Conservation (phyloP, 208 protist genomes). For the Crithidia fasciculata region DNA sequence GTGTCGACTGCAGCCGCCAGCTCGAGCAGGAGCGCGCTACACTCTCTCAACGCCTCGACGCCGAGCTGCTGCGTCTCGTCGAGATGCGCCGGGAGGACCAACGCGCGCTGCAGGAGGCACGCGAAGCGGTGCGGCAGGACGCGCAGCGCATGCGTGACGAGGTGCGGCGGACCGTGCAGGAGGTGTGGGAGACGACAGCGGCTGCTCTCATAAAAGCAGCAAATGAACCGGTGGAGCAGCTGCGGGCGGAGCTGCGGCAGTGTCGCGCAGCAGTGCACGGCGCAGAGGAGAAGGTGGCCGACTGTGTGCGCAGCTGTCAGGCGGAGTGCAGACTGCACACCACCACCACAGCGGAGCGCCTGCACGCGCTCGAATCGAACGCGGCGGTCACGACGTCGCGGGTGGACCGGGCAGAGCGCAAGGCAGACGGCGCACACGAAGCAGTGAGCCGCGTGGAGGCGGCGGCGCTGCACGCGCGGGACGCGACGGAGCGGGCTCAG, state of each 20-base stretch:
- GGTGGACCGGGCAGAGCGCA: constrained; percentile 75
- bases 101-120: constrained; percentile 46
- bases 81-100: constrained; percentile 77
- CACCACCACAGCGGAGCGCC: constrained; percentile 51
- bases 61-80: constrained; percentile 66
- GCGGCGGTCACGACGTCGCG: constrained; percentile 52
- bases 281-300: constrained; percentile 58
- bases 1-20: constrained; percentile 59
- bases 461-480: constrained; percentile 33
- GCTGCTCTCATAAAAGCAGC: constrained; percentile 46
- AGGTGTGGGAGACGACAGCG: constrained; percentile 53
- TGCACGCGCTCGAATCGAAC: constrained; percentile 73
- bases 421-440: constrained; percentile 65
- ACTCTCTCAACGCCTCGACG: constrained; percentile 68
- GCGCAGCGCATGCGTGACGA: constrained; percentile 19
- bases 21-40: constrained; percentile 65
- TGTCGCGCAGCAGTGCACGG: constrained; percentile 35
- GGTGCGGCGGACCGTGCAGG: constrained; percentile 55
- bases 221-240: constrained; percentile 47
- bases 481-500: constrained; percentile 44
- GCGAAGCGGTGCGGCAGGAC: constrained; percentile 47
- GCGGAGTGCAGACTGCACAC: constrained; percentile 57
- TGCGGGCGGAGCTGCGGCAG: constrained; percentile 43
- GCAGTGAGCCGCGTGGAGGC: constrained; percentile 45
- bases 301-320: constrained; percentile 55